phyloP scores from a whole-genome alignment of 1,284 basidiomycete genomes.

The Leccinum pallidistipes region DNA sequence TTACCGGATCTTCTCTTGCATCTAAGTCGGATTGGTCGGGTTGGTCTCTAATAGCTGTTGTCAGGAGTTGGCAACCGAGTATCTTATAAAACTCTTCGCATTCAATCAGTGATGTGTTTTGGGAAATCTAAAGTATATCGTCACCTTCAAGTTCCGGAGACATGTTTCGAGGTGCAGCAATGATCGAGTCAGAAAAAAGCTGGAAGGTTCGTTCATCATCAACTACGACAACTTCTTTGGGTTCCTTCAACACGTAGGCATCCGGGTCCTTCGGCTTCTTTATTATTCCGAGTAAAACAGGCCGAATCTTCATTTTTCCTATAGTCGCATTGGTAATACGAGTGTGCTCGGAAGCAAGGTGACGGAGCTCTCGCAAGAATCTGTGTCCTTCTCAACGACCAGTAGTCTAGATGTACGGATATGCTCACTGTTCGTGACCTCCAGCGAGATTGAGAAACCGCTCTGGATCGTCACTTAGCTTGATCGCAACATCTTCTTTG shows the following conservation, averaged over 20 bases:
- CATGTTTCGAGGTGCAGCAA: conserved; percentile 8
- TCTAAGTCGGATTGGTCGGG: background rate
- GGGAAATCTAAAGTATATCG: background rate
- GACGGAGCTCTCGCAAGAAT: background rate
- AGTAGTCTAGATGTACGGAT: background rate
- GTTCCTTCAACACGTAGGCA: background rate
- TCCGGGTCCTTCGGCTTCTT: background rate
- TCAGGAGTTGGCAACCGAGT: conserved; percentile 3
- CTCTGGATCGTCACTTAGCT: conserved; percentile 11
- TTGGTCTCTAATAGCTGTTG: background rate
- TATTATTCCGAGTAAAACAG: conserved; percentile 1
- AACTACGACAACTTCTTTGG: conserved; percentile 6
- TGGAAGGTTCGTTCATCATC: conserved; percentile 7
- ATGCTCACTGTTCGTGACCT: background rate
- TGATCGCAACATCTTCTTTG: conserved; percentile 72
- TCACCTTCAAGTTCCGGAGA: conserved; percentile 10
- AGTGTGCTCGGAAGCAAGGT: background rate
- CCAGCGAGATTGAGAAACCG: background rate
- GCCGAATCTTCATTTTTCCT: background rate
- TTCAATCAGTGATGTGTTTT: background rate
- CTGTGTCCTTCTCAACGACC: background rate
- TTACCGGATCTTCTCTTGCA: background rate
- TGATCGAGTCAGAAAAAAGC: conserved; percentile 9
- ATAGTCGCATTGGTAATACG: background rate
- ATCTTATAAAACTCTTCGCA: conserved; percentile 1